Evolutionary conservation across 2,329 filamentous ascomycete genomes (phyloP), one percentile per base, ranked within the genome.

Genomic region (Aspergillus sp.): DNA sequence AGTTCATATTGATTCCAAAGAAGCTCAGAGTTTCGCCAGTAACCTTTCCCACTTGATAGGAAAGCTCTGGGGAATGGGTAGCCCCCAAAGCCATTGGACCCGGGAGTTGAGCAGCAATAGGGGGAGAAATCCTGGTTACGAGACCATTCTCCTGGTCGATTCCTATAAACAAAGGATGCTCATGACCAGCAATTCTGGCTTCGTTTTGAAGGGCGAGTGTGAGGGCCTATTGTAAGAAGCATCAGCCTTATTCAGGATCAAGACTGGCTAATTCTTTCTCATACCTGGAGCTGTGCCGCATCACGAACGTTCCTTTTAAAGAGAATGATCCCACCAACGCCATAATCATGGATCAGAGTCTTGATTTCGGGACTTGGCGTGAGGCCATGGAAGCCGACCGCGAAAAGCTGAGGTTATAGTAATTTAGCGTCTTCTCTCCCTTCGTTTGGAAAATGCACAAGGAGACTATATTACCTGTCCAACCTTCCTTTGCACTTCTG

Each of bases 101-200:
- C 4, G 70, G 69, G 7, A 72, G 51, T 39, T 70, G 69, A 8
- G 65, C 47, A 30, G 65, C 67, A 26, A 68, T 57, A 5, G 68
- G 65, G 5, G 66, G 60, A 28, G 61, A 64, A 30, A 73, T 66
- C 2, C 69, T 58, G 26, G 70, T 70, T 27, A 73, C 66, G 6
- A 71, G 51, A 4, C 69, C 69, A 61, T 72, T 72, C 47, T 73
- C 70, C 48, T 73, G 69, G 39, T 72, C 70, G 31, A 70, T 68
- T 4, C 64, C 66, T 29, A 74, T 73, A 39, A 74, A 65, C 1
- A 73, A 54, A 40, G 63, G 66, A 42, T 65, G 60, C 31, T 61
- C 35, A 48, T 73, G 64, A 5, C 68, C 67, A 12, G 68, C 63
- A 19, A 56, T 37, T 45, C 54, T 65, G 19, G 71, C 68, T 41